Evolutionary conservation across 257 asterid genomes (phyloP), one percentile per base, ranked within the genome.

Genomic region (Fraxinus anomala): DNA sequence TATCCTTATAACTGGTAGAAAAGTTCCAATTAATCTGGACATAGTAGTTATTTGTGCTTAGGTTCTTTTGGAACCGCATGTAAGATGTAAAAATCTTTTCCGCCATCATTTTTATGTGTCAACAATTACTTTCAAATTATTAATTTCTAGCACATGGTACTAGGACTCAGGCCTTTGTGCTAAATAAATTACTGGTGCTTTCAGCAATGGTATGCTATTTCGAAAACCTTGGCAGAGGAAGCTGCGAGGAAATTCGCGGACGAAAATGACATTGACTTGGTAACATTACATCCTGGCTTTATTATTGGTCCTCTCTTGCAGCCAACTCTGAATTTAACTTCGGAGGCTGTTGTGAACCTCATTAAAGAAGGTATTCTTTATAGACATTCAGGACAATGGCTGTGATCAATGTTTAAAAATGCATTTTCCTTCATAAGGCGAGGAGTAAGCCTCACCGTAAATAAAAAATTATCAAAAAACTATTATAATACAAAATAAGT

Each of bases 291-390:
- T 70, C 96, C 93, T 19, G 90, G 90, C 4, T 26, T 73, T 19
- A 86, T 86, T 33, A 70, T 85, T 59, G 93, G 92, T 30, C 96
- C 96, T 63, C 79, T 83, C 49, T 67, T 90, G 26, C 91, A 88
- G 51, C 90, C 96, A 47, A 78, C 83, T 28, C 87, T 86, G 39
- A 86, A 86, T 81, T 36, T 54, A 31, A 79, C 86, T 70, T 77
- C 82, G 0, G 70, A 76, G 26, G 49, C 16, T 63, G 70, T 86
- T 61, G 67, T 84, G 17, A 69, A 51, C 76, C 0, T 86, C 24
- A 75, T 86, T 33, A 44, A 70, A 74, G 70, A 81, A 87, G 88
- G 91, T 87, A 71, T 68, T 9, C 1, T 17, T 40, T 2, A 0
- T 19, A 2, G 36, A 2, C 12, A 33, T 19, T 17, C n/a, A 37